A percentile compares a stretch with the other conserved stretches of the same genome.
Evolutionary conservation across 2,329 filamentous ascomycete species (phyloP).

Genomic region (Pezicula neosporulosa): DNA sequence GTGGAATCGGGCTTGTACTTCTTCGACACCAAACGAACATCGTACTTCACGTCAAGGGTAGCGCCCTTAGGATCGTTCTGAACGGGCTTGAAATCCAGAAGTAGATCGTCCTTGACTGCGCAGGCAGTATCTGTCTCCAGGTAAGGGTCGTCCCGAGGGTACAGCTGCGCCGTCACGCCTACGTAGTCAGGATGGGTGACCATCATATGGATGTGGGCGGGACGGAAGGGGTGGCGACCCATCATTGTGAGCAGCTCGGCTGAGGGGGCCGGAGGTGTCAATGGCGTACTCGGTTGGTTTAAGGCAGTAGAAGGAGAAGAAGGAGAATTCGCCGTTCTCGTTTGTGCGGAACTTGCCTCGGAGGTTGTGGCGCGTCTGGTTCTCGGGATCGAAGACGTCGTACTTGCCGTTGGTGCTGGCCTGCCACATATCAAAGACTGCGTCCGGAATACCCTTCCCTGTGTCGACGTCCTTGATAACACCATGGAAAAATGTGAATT

Average conservation of each 20-base stretch:
- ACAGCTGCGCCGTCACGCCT: slow-evolving; percentile 69
- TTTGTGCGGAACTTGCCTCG: slow-evolving; percentile 73
- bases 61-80: slow-evolving; percentile 27
- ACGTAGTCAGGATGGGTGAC: slow-evolving; percentile 63
- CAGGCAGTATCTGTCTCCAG: slow-evolving; percentile 45
- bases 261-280: slow-evolving; percentile 58
- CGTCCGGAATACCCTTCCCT: slow-evolving; percentile 60
- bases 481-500: slow-evolving; percentile 66
- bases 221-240: slow-evolving; percentile 51
- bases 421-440: slow-evolving; percentile 77
- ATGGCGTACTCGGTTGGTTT: slow-evolving; percentile 72
- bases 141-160: slow-evolving; percentile 65
- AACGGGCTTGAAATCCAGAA: slow-evolving; percentile 43
- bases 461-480: slow-evolving; percentile 61
- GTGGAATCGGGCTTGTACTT: slow-evolving; percentile 27
- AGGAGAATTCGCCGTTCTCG: slow-evolving; percentile 65
- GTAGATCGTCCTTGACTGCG: slow-evolving; percentile 47
- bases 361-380: slow-evolving; percentile 70
- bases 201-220: slow-evolving; percentile 54
- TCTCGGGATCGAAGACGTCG: slow-evolving; percentile 71
- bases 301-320: slow-evolving; percentile 74
- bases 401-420: slow-evolving; percentile 73
- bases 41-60: slow-evolving; percentile 24
- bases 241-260: slow-evolving; percentile 46
- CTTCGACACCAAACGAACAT: slow-evolving; percentile 17